A percentile compares a stretch with the other conserved stretches of the same genome.
Evolutionary conservation across 2,329 filamentous ascomycete genomes (phyloP).

Genomic region (Fusarium circinatum): DNA sequence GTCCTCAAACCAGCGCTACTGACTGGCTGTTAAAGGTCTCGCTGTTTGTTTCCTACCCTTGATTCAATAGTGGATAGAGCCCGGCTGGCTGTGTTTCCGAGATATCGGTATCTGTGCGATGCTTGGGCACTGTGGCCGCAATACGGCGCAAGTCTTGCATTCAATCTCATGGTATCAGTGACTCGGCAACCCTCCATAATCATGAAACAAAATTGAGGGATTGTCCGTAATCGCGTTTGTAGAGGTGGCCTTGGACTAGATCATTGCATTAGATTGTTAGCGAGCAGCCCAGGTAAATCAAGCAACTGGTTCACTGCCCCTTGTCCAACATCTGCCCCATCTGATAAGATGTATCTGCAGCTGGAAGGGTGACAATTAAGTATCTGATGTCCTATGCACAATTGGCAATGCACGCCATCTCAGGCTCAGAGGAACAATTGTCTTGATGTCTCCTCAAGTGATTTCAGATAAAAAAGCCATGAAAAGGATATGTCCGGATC

Average conservation of each 20-base stretch:
- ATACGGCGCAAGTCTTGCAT: background rate
- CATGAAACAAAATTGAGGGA: conserved; percentile 3
- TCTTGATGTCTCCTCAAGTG: conserved; percentile 3
- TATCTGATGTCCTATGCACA: background rate
- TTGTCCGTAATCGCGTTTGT: background rate
- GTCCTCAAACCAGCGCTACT: conserved; percentile 35
- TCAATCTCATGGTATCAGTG: conserved; percentile 4
- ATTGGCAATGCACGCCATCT: conserved; percentile 7
- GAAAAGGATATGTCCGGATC: background rate
- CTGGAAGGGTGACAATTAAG: background rate
- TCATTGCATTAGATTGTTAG: background rate
- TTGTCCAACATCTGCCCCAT: conserved; percentile 11
- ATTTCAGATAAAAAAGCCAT: background rate
- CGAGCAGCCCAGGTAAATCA: background rate
- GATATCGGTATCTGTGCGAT: conserved; percentile 41
- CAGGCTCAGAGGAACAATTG: conserved; percentile 8
- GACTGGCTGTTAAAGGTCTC: conserved; percentile 23
- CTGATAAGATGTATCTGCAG: conserved; percentile 24
- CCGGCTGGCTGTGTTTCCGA: conserved; percentile 44
- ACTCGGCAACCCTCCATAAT: background rate
- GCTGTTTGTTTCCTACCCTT: conserved; percentile 24
- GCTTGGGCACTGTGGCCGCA: conserved; percentile 7
- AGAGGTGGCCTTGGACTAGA: background rate
- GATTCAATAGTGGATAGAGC: conserved; percentile 37
- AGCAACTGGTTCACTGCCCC: conserved; percentile 8